Evolutionary conservation across 2,329 filamentous ascomycete species (phyloP).

Genomic region (Cryphonectria radicalis): DNA sequence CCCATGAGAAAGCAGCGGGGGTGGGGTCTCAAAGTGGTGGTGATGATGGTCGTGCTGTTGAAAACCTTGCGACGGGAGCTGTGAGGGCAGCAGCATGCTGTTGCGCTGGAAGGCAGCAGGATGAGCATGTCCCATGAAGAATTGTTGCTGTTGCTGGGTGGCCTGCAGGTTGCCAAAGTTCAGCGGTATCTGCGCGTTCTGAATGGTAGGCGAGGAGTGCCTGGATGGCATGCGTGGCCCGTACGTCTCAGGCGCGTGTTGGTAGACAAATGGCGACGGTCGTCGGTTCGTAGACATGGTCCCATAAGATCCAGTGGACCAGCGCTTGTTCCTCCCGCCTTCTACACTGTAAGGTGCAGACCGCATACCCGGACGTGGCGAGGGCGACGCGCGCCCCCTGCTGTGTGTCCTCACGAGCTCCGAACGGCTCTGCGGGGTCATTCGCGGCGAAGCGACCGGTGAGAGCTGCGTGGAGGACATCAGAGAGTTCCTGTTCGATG

Average conservation of each 20-base stretch:
- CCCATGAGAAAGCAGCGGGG: constrained; percentile 70
- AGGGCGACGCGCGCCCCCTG: constrained; percentile 72
- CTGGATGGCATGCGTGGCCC: constrained; percentile 58
- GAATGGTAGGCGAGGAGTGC: constrained; percentile 55
- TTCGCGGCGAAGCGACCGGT: constrained; percentile 71
- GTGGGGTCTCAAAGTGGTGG: constrained; percentile 61
- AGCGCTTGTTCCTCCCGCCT: constrained; percentile 66
- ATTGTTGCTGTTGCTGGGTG: constrained; percentile 59
- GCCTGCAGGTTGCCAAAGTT: constrained; percentile 60
- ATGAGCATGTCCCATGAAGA: constrained; percentile 52
- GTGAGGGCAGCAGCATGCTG: constrained; percentile 63
- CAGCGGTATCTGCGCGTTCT: constrained; percentile 54
- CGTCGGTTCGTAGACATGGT: constrained; percentile 56
- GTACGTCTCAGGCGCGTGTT: constrained; percentile 63
- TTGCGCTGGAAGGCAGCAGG: constrained; percentile 57
- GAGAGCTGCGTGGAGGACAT: constrained; percentile 74
- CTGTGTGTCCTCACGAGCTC: constrained; percentile 68
- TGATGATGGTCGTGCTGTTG: constrained; percentile 45
- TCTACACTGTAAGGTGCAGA: constrained; percentile 74
- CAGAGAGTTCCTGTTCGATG: constrained; percentile 70
- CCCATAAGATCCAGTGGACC: constrained; percentile 77
- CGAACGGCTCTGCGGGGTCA: constrained; percentile 64
- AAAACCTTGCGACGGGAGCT: constrained; percentile 55
- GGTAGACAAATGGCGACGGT: constrained; percentile 65
- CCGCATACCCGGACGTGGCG: constrained; percentile 69